Percentiles rank a stretch among this genome's conserved stretches.
These are phyloP conservation scores for Trichoderma harzianum DNA, from an alignment of 2,329 filamentous ascomycete genomes.

Conservation along the genomic window DNA sequence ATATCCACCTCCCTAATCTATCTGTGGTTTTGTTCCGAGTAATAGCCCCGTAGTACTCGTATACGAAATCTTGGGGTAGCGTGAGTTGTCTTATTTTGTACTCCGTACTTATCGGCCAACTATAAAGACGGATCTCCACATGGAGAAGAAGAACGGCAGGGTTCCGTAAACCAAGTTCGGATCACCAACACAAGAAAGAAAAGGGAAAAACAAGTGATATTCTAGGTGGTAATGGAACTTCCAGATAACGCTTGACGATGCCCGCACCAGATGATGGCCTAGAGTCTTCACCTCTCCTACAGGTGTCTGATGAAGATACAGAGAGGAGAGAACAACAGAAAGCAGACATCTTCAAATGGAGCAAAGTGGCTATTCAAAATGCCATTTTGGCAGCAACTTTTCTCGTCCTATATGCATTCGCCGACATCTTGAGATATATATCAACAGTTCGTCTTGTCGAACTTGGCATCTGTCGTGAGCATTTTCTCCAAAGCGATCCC, in stretches of 20 bases:
- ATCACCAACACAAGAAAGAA: background rate
- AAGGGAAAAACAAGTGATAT: background rate
- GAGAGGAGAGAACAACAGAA: background rate
- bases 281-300: background rate
- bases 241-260: background rate
- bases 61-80: background rate
- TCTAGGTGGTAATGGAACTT: background rate
- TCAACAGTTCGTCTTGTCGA: background rate
- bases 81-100: background rate
- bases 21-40: background rate
- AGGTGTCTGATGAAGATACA: background rate
- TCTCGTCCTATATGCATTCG: conserved; percentile 8
- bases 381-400: background rate
- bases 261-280: background rate
- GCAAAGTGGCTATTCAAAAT: background rate
- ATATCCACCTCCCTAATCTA: background rate
- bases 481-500: background rate
- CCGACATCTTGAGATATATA: conserved; percentile 3
- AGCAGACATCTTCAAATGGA: background rate
- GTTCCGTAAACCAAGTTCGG: background rate
- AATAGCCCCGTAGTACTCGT: background rate
- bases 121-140: background rate
- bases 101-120: background rate
- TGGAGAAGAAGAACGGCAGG: background rate
- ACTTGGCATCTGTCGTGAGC: conserved; percentile 4